Base-by-base conservation (phyloP, 2,329 filamentous ascomycete species). In the Alternaria novae-zelandiae region DNA sequence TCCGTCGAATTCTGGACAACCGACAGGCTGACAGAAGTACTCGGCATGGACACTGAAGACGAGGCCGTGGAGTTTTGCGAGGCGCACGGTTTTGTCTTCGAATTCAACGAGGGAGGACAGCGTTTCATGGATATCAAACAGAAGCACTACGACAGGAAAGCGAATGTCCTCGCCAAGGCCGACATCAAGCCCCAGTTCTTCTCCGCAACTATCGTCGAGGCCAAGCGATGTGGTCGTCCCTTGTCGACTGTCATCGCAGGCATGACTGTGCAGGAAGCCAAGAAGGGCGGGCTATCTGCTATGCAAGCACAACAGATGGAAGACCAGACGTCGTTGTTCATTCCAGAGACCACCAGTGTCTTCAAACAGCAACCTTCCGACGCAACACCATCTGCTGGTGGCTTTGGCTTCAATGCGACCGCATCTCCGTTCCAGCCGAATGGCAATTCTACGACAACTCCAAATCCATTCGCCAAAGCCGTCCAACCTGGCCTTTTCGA, bases 221-320 rank as follows among this genome's bases (percentile, higher is more conserved):
- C 79, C 25, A 90, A 90, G 75, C 83, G 88, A 43, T 80, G 83
- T 59, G 83, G 83, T 21, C 83, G 88, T 68, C 84, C 81, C 2
- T 75, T 88, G n/a, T 83, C 84, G 21, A 85, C 87, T 9, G 78
- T 90, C 26, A 85, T 89, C 57, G 83, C 86, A 70, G 87, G 87
- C 13, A 78, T 88, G 73, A 84, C 79, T 47, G 83, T 89, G 49
- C 79, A 79, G 47, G 81, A 86, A 69, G 86, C 88, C 17, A 81
- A 80, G 45, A 78, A 74, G 15, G 75, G 82, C 47, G 84, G 84
- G 9, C 81, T 87, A 78, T 77, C 89, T 45, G 82, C 84, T n/a
- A 78, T 79, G 30, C 53, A 53, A 46, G 46, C 41, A 20, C 47
- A 54, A 47, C 64, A 51, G 32, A 47, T 25, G 25, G 68, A 67